Base-by-base conservation (phyloP, 2,329 filamentous ascomycete species). In the Arthrobotrys sphaeroides region DNA sequence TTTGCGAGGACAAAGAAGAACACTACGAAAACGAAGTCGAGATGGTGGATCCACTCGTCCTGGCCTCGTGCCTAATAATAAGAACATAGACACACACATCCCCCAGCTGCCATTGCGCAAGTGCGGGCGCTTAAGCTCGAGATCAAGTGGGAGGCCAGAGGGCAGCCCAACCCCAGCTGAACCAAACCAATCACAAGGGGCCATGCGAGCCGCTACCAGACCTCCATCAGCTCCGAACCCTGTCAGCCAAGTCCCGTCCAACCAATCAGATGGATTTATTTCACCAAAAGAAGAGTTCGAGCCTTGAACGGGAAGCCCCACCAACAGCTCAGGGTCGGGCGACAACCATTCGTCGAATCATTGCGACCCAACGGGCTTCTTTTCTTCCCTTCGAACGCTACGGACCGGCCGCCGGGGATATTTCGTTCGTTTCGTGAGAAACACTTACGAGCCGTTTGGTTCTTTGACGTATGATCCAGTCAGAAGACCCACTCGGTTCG, bases 401-500 rank as follows among this genome's bases (percentile, higher is more conserved):
- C 47, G 49, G 59, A 47, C 57, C 57, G 55, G 55, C 43, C 47
- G n/a, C n/a, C n/a, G n/a, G 59, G 40, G 12, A 24, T 33, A 40
- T 51, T 51, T 22, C n/a, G n/a, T n/a, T n/a, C n/a, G n/a, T n/a
- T n/a, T 47, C 16, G 64, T 42, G 42, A 51, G 42, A 47, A 31
- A 20, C 18, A 16, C 28, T 51, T 42, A 26, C 20, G 55, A 31
- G 36, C 55, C 55, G 59, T 45, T 36, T 45, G 7, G 42, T 18
- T 47, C 42, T 31, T n/a, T n/a, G n/a, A n/a, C 65, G 42, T 60
- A 59, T 72, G 59, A 72, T 65, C 59, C 59, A 65, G 59, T 72
- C 67, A 72, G 42, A 72, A 33, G 67, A 72, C 67, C 45, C 64
- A 36, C 31, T 49, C 36, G n/a, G 31, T 13, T 40, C 43, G 20